Conservation (phyloP, 441 rosid genomes). For the Arabidopsis lyrata region DNA sequence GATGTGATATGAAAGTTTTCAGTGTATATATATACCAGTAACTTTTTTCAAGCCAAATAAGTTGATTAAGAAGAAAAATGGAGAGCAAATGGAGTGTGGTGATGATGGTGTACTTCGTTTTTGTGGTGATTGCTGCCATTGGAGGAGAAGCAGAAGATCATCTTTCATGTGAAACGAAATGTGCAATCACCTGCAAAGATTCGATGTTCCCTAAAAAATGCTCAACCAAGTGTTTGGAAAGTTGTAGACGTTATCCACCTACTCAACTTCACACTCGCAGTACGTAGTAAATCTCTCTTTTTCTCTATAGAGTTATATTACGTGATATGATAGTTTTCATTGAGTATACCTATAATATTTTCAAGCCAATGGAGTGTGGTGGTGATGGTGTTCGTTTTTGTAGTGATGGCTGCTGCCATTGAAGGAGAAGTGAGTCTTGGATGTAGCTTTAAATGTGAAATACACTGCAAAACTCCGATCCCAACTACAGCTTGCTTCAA, state of each 20-base stretch:
- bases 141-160: conserved; percentile 11
- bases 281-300: conserved; percentile 1
- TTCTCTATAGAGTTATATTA: not conserved
- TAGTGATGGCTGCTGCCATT: conserved; percentile 7
- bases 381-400: not conserved
- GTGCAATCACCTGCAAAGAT: conserved; percentile 1
- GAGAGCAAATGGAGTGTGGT: conserved; percentile 16
- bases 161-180: conserved; percentile 8
- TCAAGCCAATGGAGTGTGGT: conserved; percentile 9
- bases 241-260: not conserved
- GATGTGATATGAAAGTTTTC: not conserved
- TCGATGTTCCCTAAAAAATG: not conserved
- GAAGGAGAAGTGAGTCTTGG: not conserved
- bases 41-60: not conserved
- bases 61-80: conserved; percentile 24
- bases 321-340: not conserved
- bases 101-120: conserved; percentile 20
- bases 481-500: not conserved
- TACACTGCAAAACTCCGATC: not conserved
- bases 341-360: not conserved
- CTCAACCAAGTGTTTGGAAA: not conserved
- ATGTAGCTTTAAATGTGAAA: not conserved
- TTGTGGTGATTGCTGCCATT: conserved; percentile 22
- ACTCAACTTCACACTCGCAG: conserved; percentile 7
- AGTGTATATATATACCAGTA: not conserved